Conservation (phyloP, 257 asterid genomes). For the Ilex asprella region DNA sequence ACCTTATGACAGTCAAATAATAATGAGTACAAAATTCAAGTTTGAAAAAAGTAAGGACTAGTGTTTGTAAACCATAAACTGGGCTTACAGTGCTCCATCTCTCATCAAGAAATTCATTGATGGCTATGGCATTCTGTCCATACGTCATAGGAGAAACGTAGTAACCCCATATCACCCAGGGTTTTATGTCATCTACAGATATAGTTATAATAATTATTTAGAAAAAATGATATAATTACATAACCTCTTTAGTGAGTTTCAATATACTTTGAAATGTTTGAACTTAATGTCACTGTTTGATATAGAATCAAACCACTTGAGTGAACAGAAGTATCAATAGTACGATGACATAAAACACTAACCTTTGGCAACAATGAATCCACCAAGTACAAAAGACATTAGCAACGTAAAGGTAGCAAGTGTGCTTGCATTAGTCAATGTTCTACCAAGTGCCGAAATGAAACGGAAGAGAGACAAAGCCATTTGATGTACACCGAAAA, state of each 20-base stretch:
- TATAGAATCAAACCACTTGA: constrained; percentile 20
- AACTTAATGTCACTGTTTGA: constrained; percentile 19
- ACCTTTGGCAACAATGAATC: constrained; percentile 86
- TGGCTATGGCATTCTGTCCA: constrained; percentile 79
- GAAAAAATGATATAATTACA: too few relatives aligned
- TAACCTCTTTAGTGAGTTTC: too few relatives aligned
- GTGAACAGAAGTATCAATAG: background rate
- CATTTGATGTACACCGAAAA: constrained; percentile 81
- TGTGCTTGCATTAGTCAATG: constrained; percentile 74
- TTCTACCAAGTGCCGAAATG: constrained; percentile 75
- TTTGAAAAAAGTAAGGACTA: constrained; percentile 3
- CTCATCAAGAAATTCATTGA: constrained; percentile 67
- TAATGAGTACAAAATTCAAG: too few relatives aligned
- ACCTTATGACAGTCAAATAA: too few relatives aligned
- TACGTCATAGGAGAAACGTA: constrained; percentile 83
- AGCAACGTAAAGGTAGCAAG: constrained; percentile 80
- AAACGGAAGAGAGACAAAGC: constrained; percentile 86
- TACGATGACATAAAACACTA: constrained; percentile 2
- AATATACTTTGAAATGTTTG: too few relatives aligned
- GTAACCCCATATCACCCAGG: constrained; percentile 86
- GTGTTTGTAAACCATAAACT: constrained; percentile 5
- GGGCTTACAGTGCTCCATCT: constrained; percentile 82
- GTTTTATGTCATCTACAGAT: constrained; percentile 61
- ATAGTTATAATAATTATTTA: too few relatives aligned
- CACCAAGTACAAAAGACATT: constrained; percentile 88